Evolutionary conservation across 179 eudicot species (phyloP).

Genomic region (Corrigiola litoralis): DNA sequence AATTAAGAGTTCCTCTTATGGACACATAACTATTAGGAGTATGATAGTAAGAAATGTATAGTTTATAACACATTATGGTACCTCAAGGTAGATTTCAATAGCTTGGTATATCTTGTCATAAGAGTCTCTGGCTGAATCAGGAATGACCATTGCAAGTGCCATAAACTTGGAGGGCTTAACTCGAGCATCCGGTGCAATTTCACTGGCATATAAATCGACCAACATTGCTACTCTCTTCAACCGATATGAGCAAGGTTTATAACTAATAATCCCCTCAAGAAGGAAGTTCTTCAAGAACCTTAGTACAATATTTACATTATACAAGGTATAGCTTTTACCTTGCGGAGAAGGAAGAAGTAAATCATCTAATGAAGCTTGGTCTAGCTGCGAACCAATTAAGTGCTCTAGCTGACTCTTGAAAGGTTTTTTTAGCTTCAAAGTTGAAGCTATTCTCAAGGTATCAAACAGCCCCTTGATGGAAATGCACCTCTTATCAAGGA

Average conservation of each 20-base stretch:
- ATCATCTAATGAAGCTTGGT: conserved; percentile 36
- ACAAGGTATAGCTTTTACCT: conserved; percentile 14
- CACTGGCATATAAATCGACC: conserved; percentile 31
- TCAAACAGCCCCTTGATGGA: conserved; percentile 31
- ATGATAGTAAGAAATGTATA: not conserved
- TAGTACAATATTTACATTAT: conserved; percentile 27
- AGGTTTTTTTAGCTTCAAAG: conserved; percentile 14
- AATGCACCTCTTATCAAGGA: conserved; percentile 26
- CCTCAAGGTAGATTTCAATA: conserved; percentile 36
- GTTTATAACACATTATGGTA: not conserved
- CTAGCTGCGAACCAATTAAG: conserved; percentile 32
- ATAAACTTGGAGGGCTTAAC: conserved; percentile 31
- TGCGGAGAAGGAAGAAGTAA: conserved; percentile 22
- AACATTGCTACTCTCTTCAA: conserved; percentile 31
- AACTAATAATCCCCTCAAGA: conserved; percentile 11
- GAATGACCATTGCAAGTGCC: conserved; percentile 25
- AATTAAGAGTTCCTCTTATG: not conserved
- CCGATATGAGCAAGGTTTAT: conserved; percentile 22
- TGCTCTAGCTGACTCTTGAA: conserved; percentile 17
- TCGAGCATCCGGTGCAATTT: conserved; percentile 33
- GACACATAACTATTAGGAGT: no score
- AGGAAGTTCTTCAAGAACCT: conserved; percentile 31
- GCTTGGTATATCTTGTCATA: conserved; percentile 34
- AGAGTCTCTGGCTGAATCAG: conserved; percentile 34
- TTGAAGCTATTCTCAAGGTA: conserved; percentile 27